These are phyloP conservation scores for Exophiala phaeomuriformis DNA, from an alignment of 2,329 filamentous ascomycete genomes.

Conservation along the genomic window DNA sequence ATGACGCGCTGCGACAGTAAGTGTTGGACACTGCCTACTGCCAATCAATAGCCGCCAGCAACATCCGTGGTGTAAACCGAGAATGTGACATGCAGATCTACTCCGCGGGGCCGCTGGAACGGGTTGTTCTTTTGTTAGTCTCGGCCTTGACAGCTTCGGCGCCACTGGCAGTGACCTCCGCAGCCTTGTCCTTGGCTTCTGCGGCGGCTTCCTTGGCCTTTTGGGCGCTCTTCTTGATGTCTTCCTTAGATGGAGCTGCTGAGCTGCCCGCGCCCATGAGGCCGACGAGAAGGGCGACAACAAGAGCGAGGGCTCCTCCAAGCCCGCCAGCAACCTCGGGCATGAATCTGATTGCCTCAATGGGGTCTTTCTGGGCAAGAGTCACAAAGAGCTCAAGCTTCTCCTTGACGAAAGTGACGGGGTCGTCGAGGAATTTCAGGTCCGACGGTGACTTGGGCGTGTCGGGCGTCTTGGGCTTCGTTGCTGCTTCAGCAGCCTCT, in stretches of 20 bases:
- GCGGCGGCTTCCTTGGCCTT: constrained; percentile 56
- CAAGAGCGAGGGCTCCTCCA: constrained; percentile 60
- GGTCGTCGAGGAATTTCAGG: constrained; percentile 85
- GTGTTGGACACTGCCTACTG: too few relatives aligned
- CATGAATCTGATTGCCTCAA: constrained; percentile 79
- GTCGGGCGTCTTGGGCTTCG: constrained; percentile 66
- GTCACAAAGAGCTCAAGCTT: constrained; percentile 87
- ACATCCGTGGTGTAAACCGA: too few relatives aligned
- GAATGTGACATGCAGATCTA: constrained; percentile 1
- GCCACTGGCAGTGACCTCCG: constrained; percentile 53
- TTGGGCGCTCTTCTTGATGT: constrained; percentile 64
- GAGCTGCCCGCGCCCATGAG: constrained; percentile 57
- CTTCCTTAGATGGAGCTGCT: constrained; percentile 62
- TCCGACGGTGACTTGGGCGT: constrained; percentile 63
- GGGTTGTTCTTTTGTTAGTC: constrained; percentile 54
- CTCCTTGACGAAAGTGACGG: constrained; percentile 78
- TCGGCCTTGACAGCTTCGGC: constrained; percentile 69
- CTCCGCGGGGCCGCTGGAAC: constrained; percentile 31
- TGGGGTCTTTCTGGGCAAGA: constrained; percentile 72
- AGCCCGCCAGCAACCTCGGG: constrained; percentile 83
- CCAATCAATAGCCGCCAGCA: too few relatives aligned
- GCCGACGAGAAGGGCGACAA: constrained; percentile 63
- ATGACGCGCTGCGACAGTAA: too few relatives aligned
- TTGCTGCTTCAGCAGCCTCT: constrained; percentile 66
- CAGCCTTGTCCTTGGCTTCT: constrained; percentile 56